Conservation (phyloP, 2,329 filamentous ascomycete genomes). For the Cercospora berteroae region DNA sequence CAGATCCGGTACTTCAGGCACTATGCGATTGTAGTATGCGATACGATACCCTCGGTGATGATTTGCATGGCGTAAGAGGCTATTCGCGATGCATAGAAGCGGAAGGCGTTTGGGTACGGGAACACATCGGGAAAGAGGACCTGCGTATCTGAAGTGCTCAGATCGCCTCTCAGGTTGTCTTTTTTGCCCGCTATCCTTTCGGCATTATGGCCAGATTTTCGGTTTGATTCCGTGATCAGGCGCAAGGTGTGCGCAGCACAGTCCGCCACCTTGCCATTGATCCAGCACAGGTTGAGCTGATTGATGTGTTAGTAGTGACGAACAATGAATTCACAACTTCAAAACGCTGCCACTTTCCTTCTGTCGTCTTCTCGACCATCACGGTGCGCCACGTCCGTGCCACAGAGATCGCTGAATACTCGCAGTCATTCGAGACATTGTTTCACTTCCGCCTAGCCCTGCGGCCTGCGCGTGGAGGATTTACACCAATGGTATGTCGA, state of each 20-base stretch:
- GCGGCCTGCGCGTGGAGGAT: background rate
- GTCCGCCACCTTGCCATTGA: background rate
- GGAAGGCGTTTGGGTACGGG: slow-evolving; percentile 4
- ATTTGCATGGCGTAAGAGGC: slow-evolving; percentile 7
- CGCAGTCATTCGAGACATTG: background rate
- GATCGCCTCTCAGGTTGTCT: background rate
- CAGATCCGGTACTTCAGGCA: background rate
- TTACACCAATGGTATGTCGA: background rate
- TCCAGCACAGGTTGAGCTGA: background rate
- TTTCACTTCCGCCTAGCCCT: background rate
- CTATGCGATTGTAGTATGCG: background rate
- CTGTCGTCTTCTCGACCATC: background rate
- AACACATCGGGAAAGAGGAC: background rate
- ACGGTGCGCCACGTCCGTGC: background rate
- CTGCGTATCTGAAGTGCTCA: slow-evolving; percentile 21
- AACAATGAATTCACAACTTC: background rate
- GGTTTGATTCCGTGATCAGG: background rate
- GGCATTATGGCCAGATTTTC: slow-evolving; percentile 2
- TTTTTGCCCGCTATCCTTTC: background rate
- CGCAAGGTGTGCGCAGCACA: background rate
- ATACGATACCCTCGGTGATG: slow-evolving; percentile 10
- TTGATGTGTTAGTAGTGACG: background rate
- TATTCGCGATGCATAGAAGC: slow-evolving; percentile 10
- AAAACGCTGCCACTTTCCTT: background rate
- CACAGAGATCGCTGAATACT: background rate